These are phyloP conservation scores for Berkeleyomyces rouxiae DNA, from an alignment of 2,329 filamentous ascomycete genomes.

Conservation along the genomic window DNA sequence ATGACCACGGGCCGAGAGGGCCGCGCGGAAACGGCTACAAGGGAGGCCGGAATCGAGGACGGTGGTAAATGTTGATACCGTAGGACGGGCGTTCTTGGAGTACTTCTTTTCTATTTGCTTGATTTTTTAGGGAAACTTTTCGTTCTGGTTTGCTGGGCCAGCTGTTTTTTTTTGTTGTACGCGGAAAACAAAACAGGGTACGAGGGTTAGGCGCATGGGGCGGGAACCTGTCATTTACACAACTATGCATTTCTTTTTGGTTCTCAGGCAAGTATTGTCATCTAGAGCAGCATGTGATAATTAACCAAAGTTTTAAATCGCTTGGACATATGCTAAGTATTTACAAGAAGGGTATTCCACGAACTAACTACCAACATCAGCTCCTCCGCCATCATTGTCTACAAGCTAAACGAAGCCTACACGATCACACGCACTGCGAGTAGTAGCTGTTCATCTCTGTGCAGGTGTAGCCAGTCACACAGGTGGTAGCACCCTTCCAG, in stretches of 20 bases:
- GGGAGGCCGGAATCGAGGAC: slow-evolving; percentile 33
- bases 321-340: background rate
- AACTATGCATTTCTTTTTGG: background rate
- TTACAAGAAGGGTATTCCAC: background rate
- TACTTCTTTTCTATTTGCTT: background rate
- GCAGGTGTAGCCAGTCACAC: slow-evolving; percentile 25
- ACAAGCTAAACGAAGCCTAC: background rate
- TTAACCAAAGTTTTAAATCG: background rate
- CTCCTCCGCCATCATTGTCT: background rate
- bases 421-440: slow-evolving; percentile 21
- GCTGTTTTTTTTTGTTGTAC: background rate
- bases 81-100: slow-evolving; percentile 2
- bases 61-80: slow-evolving; percentile 23
- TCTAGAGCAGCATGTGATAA: background rate
- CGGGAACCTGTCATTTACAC: background rate
- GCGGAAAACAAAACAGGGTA: background rate
- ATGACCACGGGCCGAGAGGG: slow-evolving; percentile 28
- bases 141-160: background rate
- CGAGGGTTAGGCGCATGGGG: background rate
- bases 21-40: slow-evolving; percentile 33
- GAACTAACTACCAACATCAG: background rate
- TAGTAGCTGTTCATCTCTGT: slow-evolving; percentile 23
- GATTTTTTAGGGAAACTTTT: background rate
- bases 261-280: background rate
- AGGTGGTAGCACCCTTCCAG: slow-evolving; percentile 30